A percentile compares a stretch with the other conserved stretches of the same genome.
phyloP scores from a whole-genome alignment of 2,329 filamentous ascomycete genomes.

The Fusarium napiforme region DNA sequence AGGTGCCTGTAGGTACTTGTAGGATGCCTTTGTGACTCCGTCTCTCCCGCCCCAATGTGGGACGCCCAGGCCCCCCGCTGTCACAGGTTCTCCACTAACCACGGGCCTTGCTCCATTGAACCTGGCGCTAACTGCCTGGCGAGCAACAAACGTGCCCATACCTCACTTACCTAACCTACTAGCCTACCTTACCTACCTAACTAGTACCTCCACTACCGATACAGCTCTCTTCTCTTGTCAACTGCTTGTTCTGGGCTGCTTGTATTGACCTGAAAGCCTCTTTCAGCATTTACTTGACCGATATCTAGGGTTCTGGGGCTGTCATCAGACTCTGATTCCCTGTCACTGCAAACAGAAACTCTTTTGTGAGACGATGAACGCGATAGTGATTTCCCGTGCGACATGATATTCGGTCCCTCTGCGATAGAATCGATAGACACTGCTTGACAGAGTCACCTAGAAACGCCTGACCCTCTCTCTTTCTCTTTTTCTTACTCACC shows the following conservation, averaged over 20 bases:
- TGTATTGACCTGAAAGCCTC: slow-evolving; percentile 1
- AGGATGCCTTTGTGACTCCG: slow-evolving; percentile 6
- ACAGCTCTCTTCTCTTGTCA: slow-evolving; percentile 14
- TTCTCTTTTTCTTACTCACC: neutral
- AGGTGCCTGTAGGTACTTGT: neutral
- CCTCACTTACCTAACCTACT: neutral
- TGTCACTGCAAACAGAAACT: slow-evolving; percentile 7
- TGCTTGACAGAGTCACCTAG: slow-evolving; percentile 9
- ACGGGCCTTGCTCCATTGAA: slow-evolving; percentile 29
- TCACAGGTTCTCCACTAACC: slow-evolving; percentile 20
- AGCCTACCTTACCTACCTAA: neutral
- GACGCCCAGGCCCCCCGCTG: slow-evolving; percentile 11
- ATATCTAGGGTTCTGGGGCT: neutral
- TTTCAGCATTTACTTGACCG: neutral
- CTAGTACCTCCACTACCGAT: neutral
- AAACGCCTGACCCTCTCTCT: slow-evolving; percentile 3
- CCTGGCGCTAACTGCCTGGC: slow-evolving; percentile 24
- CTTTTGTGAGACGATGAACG: slow-evolving; percentile 23
- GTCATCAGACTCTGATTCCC: neutral
- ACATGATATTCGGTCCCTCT: slow-evolving; percentile 24
- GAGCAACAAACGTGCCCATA: slow-evolving; percentile 20
- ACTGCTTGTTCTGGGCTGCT: neutral
- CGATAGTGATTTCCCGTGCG: slow-evolving; percentile 23
- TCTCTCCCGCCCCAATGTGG: slow-evolving; percentile 34
- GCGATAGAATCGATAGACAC: slow-evolving; percentile 28